These are phyloP conservation scores for Craterostigma plantagineum DNA, from an alignment of 257 asterid species.

Conservation along the genomic window DNA sequence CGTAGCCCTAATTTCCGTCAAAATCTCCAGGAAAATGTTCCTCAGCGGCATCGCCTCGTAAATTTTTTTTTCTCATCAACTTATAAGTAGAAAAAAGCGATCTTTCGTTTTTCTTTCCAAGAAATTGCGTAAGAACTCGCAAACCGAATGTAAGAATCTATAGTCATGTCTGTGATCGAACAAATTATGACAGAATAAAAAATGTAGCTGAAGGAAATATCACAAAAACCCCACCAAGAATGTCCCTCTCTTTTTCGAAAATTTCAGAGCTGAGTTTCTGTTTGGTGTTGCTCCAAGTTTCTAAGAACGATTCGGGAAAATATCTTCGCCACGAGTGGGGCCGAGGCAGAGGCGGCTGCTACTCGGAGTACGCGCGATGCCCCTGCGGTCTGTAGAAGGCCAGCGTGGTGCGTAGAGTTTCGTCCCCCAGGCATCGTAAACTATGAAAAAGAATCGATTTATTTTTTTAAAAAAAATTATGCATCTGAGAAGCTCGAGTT, in stretches of 20 bases:
- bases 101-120: no score
- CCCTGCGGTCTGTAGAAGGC: slow-evolving; percentile 50
- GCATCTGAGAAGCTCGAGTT: neutral
- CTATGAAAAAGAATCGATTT: slow-evolving; percentile 12
- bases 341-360: slow-evolving; percentile 54
- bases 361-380: slow-evolving; percentile 65
- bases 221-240: no score
- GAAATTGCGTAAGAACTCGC: no score
- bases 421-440: slow-evolving; percentile 62
- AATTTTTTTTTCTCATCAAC: no score
- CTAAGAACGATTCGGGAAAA: slow-evolving; percentile 64
- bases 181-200: no score
- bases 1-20: slow-evolving; percentile 51
- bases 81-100: no score
- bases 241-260: no score
- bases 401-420: slow-evolving; percentile 48
- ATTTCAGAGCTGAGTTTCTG: slow-evolving; percentile 6
- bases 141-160: no score
- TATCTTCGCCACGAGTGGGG: slow-evolving; percentile 61
- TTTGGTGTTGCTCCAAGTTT: slow-evolving; percentile 42
- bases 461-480: neutral
- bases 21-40: slow-evolving; percentile 52
- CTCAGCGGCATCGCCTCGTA: slow-evolving; percentile 28
- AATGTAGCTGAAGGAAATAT: no score
- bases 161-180: no score